A percentile compares a stretch with the other conserved stretches of the same genome.
Evolutionary conservation across 768 basidiomycete species (phyloP).

Genomic region (Calocera cornea): DNA sequence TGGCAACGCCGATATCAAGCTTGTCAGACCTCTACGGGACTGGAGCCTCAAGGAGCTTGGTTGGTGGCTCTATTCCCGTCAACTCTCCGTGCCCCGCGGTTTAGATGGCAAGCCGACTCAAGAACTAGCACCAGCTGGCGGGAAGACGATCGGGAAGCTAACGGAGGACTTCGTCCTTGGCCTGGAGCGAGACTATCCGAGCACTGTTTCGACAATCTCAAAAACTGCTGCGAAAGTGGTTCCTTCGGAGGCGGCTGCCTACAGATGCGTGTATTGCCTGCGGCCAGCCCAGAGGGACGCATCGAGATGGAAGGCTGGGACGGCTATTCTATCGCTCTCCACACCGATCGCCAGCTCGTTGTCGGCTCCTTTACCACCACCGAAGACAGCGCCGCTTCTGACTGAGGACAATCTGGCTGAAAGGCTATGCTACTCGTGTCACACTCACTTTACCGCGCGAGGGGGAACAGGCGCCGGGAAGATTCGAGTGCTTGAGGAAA

Average conservation of each 20-base stretch:
- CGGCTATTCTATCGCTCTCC: slow-evolving; percentile 47
- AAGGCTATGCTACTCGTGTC: slow-evolving; percentile 50
- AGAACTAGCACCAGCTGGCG: not conserved
- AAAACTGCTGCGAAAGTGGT: slow-evolving; percentile 67
- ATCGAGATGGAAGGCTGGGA: slow-evolving; percentile 59
- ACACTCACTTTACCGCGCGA: slow-evolving; percentile 45
- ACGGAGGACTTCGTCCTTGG: slow-evolving; percentile 75
- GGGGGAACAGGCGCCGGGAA: slow-evolving; percentile 5
- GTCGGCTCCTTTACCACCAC: slow-evolving; percentile 15
- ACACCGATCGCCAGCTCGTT: not conserved
- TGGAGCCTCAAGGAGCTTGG: slow-evolving; percentile 52
- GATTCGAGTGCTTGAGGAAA: not conserved
- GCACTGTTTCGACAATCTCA: slow-evolving; percentile 72
- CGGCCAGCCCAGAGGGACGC: slow-evolving; percentile 54
- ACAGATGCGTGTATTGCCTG: slow-evolving; percentile 49
- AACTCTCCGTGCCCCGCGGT: not conserved
- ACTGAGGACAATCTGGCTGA: slow-evolving; percentile 22
- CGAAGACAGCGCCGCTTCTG: slow-evolving; percentile 15
- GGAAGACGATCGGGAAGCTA: slow-evolving; percentile 45
- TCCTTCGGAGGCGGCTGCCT: slow-evolving; percentile 41
- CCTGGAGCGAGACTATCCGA: slow-evolving; percentile 69
- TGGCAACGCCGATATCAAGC: slow-evolving; percentile 26
- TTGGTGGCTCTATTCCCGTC: not conserved
- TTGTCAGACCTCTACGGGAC: slow-evolving; percentile 58
- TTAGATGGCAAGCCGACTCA: not conserved